A percentile compares a stretch with the other conserved stretches of the same genome.
These are phyloP conservation scores for Strigomonas culicis DNA, from an alignment of 208 protist species.

Conservation along the genomic window DNA sequence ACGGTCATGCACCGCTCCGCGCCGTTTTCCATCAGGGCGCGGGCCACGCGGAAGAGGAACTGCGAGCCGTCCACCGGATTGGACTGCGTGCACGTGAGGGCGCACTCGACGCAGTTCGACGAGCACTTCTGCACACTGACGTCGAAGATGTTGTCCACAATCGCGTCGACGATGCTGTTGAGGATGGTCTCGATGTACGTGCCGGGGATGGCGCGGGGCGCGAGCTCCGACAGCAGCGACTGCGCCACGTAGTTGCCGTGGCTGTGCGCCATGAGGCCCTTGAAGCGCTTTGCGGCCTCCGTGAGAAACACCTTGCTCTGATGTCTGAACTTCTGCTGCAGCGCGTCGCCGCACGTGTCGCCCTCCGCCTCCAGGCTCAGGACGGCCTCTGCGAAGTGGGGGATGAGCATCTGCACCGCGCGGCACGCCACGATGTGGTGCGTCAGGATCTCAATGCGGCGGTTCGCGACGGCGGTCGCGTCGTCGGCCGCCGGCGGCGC, in stretches of 20 bases:
- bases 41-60: slow-evolving; percentile 46
- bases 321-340: slow-evolving; percentile 20
- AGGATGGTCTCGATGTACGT: slow-evolving; percentile 41
- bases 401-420: slow-evolving; percentile 59
- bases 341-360: slow-evolving; percentile 13
- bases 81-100: slow-evolving; percentile 33
- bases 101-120: slow-evolving; percentile 80
- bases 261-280: slow-evolving; percentile 36
- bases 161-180: slow-evolving; percentile 39
- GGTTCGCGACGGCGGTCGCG: slow-evolving; percentile 12
- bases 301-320: slow-evolving; percentile 39
- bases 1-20: slow-evolving; percentile 36
- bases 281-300: slow-evolving; percentile 27
- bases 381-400: slow-evolving; percentile 67
- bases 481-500: slow-evolving; percentile 12
- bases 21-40: slow-evolving; percentile 46
- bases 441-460: slow-evolving; percentile 50
- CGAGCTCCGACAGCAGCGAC: slow-evolving; percentile 61
- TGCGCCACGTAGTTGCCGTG: slow-evolving; percentile 75
- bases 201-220: slow-evolving; percentile 38
- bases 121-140: slow-evolving; percentile 68
- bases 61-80: slow-evolving; percentile 29
- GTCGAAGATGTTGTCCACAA: slow-evolving; percentile 60
- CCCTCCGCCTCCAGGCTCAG: slow-evolving; percentile 34
- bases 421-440: slow-evolving; percentile 73